These are phyloP conservation scores for Beta vulgaris DNA, from an alignment of 148 eudicot genomes.

Conservation along the genomic window DNA sequence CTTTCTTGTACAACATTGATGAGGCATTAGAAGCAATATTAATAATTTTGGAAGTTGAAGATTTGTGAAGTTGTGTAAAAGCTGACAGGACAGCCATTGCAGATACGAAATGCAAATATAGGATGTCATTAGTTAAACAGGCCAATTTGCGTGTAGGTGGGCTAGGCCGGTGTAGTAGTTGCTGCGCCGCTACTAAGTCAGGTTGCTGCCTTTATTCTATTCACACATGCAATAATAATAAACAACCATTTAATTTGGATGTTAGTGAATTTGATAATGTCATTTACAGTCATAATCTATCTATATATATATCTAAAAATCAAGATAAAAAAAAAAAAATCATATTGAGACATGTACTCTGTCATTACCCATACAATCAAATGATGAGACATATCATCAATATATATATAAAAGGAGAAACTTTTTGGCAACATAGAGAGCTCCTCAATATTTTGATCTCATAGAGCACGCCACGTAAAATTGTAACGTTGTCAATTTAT, in stretches of 20 bases:
- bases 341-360: too few relatives aligned
- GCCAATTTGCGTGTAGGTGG: not conserved
- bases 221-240: not conserved
- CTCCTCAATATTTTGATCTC: too few relatives aligned
- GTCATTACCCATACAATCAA: too few relatives aligned
- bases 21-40: not conserved
- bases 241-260: not conserved
- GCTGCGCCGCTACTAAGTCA: not conserved
- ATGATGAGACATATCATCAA: too few relatives aligned
- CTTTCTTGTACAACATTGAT: conserved; percentile 6
- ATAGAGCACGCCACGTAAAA: too few relatives aligned
- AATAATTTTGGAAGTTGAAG: not conserved
- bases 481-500: too few relatives aligned
- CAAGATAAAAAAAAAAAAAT: too few relatives aligned
- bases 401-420: too few relatives aligned
- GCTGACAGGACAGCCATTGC: not conserved
- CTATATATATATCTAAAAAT: too few relatives aligned
- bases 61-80: not conserved
- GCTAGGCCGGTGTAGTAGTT: conserved; percentile 11
- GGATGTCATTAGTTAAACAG: conserved; percentile 1
- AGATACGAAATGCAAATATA: not conserved
- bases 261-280: too few relatives aligned
- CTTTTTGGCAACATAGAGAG: too few relatives aligned
- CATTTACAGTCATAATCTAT: too few relatives aligned
- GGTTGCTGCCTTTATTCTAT: not conserved